Evolutionary conservation across 2,329 filamentous ascomycete species (phyloP), one percentile per base, ranked within the genome.

Genomic region (Thermoascus crustaceus): DNA sequence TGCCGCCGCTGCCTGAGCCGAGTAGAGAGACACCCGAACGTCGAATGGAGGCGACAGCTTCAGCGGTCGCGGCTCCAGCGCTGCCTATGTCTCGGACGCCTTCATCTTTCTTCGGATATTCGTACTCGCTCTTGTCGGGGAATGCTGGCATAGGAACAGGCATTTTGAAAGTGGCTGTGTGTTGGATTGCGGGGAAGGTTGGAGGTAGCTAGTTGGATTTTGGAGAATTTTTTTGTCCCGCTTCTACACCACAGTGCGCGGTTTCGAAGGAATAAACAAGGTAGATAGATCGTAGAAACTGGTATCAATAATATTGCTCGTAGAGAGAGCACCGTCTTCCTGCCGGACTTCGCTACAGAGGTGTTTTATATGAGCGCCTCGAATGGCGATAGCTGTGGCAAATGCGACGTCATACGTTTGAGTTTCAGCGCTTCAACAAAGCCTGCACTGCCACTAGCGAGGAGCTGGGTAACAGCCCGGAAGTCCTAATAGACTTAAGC

Each of bases 11-110:
- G 9, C 35, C 31, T 8, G 44, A 40, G 7, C 41, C 42, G 16
- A 48, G 30, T 13, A 35, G 41, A n/a, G 40, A 36, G 14, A 27
- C 37, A 34, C 45, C 43, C 35, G 29, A 35, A 37, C 35, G 34
- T 23, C 22, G 34, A 30, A 35, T 40, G 17, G 41, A 31, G 21
- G 41, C 24, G 33, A 40, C 24, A 18, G 38, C 41, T 10, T 44
- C 41, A 27, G 40, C 18, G 17, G 44, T 45, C 13, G 43, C 39
- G 11, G 42, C 38, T 33, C 44, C 46, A n/a, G 43, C 41, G 21
- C 45, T 48, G 32, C 44, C 38, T 16, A 16, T 13, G 26, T 29
- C 26, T 9, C 26, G 26, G 26, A 29, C 26, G 26, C 7, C n/a
- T 16, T 29, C n/a, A 9, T 29, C 26, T n/a, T n/a, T n/a, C 11